Percentiles rank a stretch among this genome's conserved stretches.
Evolutionary conservation across 176 grass and related monocot genomes (phyloP).

Genomic region (Aegilops umbellulata): DNA sequence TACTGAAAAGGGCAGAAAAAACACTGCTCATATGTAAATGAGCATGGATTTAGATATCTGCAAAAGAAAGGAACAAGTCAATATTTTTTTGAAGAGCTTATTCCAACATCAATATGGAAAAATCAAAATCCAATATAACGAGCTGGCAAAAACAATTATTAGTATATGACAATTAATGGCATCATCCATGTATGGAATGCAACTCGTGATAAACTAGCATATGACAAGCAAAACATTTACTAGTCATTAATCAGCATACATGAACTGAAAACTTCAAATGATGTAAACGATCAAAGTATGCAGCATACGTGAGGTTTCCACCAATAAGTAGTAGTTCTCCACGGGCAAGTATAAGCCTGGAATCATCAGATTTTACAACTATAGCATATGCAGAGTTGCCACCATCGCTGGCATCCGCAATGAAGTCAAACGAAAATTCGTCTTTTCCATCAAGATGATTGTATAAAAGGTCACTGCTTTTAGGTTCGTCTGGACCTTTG

Average conservation of each 20-base stretch:
- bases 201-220: background rate
- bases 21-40: constrained; percentile 81
- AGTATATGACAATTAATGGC: background rate
- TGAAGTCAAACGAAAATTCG: constrained; percentile 90
- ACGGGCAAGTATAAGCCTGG: constrained; percentile 35
- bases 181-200: background rate
- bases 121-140: background rate
- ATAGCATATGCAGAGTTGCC: constrained; percentile 85
- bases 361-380: constrained; percentile 56
- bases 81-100: background rate
- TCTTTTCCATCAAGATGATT: constrained; percentile 80
- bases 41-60: constrained; percentile 89
- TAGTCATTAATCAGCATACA: background rate
- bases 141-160: background rate
- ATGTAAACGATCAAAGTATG: background rate
- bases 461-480: constrained; percentile 61
- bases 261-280: background rate
- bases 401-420: constrained; percentile 88
- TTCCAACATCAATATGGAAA: constrained; percentile 3
- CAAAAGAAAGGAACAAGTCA: constrained; percentile 24
- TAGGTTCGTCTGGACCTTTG: constrained; percentile 78
- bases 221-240: background rate
- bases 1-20: constrained; percentile 92
- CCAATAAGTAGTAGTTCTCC: constrained; percentile 63
- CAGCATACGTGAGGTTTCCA: constrained; percentile 61